Conservation (phyloP, 2,329 filamentous ascomycete species). For the Camillea tinctor region DNA sequence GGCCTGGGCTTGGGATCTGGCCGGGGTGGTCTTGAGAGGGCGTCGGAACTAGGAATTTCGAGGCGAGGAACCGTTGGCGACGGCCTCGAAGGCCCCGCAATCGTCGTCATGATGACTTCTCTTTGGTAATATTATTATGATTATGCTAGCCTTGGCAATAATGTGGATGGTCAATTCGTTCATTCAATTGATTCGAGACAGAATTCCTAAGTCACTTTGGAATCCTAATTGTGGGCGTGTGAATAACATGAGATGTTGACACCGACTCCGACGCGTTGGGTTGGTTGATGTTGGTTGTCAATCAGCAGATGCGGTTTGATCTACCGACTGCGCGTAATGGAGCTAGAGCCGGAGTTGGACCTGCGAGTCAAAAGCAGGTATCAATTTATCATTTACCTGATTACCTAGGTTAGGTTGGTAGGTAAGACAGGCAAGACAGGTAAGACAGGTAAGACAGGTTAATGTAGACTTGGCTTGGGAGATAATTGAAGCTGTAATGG, state of each 20-base stretch:
- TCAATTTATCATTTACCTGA: no score
- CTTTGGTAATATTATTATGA: no score
- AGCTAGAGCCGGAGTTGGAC: no score
- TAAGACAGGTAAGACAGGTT: no score
- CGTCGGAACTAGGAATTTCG: constrained; percentile 20
- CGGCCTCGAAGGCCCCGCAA: constrained; percentile 17
- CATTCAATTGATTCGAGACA: neutral
- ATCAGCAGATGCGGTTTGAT: neutral
- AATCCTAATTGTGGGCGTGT: no score
- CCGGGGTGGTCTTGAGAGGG: constrained; percentile 16
- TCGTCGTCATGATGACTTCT: constrained; percentile 20
- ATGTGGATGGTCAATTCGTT: neutral
- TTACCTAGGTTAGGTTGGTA: no score
- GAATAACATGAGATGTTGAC: no score
- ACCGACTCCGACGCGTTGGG: no score
- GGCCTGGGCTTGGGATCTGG: constrained; percentile 22
- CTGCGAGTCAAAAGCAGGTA: neutral
- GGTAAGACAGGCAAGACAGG: no score
- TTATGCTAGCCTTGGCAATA: no score
- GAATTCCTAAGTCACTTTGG: neutral
- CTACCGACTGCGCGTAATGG: neutral
- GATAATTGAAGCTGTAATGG: neutral
- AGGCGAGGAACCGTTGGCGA: constrained; percentile 20
- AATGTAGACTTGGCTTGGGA: no score
- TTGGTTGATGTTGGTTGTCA: neutral